Percentiles rank a stretch among this genome's conserved stretches.
Evolutionary conservation across 805 yeast genomes (phyloP).

Genomic region (Pichia paraexigua): DNA sequence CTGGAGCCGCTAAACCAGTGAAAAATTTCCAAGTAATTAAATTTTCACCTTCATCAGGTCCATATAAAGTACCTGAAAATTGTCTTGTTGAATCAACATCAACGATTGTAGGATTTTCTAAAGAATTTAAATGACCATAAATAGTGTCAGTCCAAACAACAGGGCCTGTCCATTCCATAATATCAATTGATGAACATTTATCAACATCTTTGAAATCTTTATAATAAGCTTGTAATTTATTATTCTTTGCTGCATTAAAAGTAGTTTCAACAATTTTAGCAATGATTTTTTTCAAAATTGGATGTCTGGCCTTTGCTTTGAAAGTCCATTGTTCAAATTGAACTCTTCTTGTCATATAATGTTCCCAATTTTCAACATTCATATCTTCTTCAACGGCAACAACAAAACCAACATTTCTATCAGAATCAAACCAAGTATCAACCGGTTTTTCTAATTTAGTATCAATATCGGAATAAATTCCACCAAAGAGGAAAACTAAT

Average conservation of each 20-base stretch:
- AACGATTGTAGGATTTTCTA: constrained; percentile 27
- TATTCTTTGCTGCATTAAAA: constrained; percentile 31
- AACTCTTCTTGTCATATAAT: constrained; percentile 42
- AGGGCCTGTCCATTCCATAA: constrained; percentile 72
- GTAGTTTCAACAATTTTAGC: constrained; percentile 46
- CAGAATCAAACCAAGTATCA: constrained; percentile 53
- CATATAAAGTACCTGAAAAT: constrained; percentile 23
- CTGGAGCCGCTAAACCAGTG: constrained; percentile 28
- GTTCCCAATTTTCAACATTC: constrained; percentile 45
- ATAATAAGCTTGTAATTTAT: constrained; percentile 29
- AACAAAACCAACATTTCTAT: constrained; percentile 44
- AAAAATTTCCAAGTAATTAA: constrained; percentile 29
- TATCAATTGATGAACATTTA: constrained; percentile 35
- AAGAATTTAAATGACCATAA: constrained; percentile 51
- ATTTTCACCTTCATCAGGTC: constrained; percentile 24
- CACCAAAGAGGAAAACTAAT: constrained; percentile 47
- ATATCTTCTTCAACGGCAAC: constrained; percentile 49
- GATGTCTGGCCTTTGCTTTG: constrained; percentile 56
- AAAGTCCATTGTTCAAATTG: constrained; percentile 59
- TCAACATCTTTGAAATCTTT: constrained; percentile 32
- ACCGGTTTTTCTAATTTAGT: constrained; percentile 49
- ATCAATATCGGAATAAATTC: constrained; percentile 55
- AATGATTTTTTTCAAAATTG: constrained; percentile 46
- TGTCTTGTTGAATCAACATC: constrained; percentile 27
- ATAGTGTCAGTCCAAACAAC: constrained; percentile 74